Conservation (phyloP, 805 yeast genomes). For the Metschnikowia corniflorae region DNA sequence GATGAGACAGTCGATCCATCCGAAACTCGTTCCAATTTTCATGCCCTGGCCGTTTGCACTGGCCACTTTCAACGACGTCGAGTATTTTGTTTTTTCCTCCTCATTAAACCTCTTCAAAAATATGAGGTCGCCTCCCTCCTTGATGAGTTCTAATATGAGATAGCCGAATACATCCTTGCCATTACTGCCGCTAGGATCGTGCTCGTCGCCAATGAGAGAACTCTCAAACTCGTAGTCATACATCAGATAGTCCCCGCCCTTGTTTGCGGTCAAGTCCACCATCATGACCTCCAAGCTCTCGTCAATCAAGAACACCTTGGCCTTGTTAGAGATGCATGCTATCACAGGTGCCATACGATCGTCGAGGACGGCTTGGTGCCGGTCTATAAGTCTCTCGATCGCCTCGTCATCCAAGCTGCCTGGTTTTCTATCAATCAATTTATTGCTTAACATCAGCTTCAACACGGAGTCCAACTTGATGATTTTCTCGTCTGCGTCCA, state of each 20-base stretch:
- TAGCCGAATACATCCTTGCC: constrained; percentile 52
- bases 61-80: constrained; percentile 25
- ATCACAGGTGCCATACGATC: constrained; percentile 29
- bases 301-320: constrained; percentile 41
- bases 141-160: constrained; percentile 58
- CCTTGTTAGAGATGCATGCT: constrained; percentile 38
- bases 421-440: constrained; percentile 19
- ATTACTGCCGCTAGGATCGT: not conserved
- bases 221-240: constrained; percentile 72
- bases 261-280: constrained; percentile 43
- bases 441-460: constrained; percentile 34
- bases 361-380: constrained; percentile 19
- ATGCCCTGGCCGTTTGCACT: constrained; percentile 27
- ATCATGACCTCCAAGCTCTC: constrained; percentile 23
- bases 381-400: constrained; percentile 32
- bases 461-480: constrained; percentile 38
- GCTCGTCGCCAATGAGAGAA: constrained; percentile 14
- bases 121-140: constrained; percentile 50
- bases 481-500: constrained; percentile 35
- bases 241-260: constrained; percentile 51
- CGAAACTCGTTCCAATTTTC: constrained; percentile 45
- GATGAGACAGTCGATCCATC: constrained; percentile 70
- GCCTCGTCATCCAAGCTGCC: constrained; percentile 23
- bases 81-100: constrained; percentile 31
- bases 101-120: constrained; percentile 42